Conservation (phyloP, 2,329 filamentous ascomycete species). For the Phialophora chinensis region DNA sequence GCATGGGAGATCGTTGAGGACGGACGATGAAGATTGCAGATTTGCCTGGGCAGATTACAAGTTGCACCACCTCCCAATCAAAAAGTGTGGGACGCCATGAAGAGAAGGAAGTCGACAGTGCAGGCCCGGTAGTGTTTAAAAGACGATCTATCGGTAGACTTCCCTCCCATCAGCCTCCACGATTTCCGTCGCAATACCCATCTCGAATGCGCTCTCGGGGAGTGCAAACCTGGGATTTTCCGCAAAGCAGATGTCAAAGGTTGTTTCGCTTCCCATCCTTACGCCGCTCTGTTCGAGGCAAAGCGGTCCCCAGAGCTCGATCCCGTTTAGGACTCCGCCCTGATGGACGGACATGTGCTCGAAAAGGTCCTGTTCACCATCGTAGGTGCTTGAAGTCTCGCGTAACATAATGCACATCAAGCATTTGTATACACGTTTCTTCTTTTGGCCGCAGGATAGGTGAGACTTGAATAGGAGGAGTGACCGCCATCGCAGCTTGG, state of each 20-base stretch:
- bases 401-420: constrained; percentile 25
- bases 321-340: constrained; percentile 9
- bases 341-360: constrained; percentile 27
- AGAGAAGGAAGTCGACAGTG: neutral
- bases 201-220: constrained; percentile 24
- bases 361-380: constrained; percentile 26
- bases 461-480: constrained; percentile 32
- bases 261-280: constrained; percentile 22
- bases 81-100: no score
- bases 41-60: no score
- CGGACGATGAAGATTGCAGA: no score
- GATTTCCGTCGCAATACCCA: constrained; percentile 21
- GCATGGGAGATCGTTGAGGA: no score
- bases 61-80: no score
- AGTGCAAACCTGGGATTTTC: constrained; percentile 16
- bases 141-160: constrained; percentile 2
- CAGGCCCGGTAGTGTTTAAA: neutral
- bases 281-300: constrained; percentile 22
- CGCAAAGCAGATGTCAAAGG: constrained; percentile 31
- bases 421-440: constrained; percentile 25
- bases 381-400: constrained; percentile 12
- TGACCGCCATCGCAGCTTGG: constrained; percentile 26
- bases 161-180: constrained; percentile 23
- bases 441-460: constrained; percentile 20
- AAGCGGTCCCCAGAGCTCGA: constrained; percentile 25